Base-by-base conservation (phyloP, 163 green algal species). In the Scenedesmus sp. region DNA sequence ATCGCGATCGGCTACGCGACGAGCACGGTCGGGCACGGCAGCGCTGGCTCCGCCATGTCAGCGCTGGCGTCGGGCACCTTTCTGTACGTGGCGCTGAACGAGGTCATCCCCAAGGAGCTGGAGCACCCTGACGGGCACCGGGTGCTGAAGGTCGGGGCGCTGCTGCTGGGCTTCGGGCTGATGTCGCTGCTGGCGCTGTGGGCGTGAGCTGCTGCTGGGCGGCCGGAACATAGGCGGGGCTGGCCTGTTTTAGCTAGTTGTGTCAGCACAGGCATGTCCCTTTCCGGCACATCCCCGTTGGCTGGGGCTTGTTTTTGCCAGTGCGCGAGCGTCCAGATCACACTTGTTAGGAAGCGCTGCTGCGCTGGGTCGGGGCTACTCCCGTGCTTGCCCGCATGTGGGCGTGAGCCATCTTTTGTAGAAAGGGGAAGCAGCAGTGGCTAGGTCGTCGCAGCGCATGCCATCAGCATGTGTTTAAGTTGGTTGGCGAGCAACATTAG, bases 41-140 rank as follows among this genome's bases (percentile, higher is more conserved):
- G 90, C 13, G 95, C 91, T 0, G 93, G 94, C 5, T 94, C 96
- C 7, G 93, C 94, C 18, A 90, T 98, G 83, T 96, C 89, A 3
- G 95, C 97, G 0, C 93, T 98, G 12, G 97, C 97, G 0, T 96
- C 95, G 43, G 97, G 97, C 37, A 98, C 97, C 2, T 98, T 98
- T 68, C 81, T 98, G 51, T 98, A 98, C 51, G 97, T 98, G 3
- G 97, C 97, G 0, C 93, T 98, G 83, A 98, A 98, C 95, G 97
- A 98, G 93, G 96, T 98, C 33, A 97, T 98, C 22, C 97, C 97
- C 2, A 96, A 94, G 43, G 97, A 98, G 92, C 92, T 98, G 87
- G 70, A 87, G 1, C 88, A 96, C 30, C 73, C 86, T 0, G 53
- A 79, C 53, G 80, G 87, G 26, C 87, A 97, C 90, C 81, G 94